Conservation (phyloP, 2,329 filamentous ascomycete species). For the Fusarium clavum region DNA sequence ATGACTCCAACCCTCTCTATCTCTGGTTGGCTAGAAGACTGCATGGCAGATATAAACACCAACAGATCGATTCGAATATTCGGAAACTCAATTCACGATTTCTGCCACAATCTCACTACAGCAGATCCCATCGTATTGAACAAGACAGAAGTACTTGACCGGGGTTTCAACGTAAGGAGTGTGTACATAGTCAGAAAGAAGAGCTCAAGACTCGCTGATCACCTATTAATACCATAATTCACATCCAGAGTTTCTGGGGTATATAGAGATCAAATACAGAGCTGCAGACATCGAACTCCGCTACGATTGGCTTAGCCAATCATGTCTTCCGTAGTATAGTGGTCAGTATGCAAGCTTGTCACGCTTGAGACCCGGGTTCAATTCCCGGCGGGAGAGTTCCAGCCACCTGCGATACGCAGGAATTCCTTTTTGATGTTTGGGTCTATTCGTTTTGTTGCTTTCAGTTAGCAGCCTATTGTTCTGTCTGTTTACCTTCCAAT, state of each 20-base stretch:
- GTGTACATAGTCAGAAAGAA: neutral
- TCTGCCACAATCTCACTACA: too few relatives aligned
- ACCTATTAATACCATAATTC: neutral
- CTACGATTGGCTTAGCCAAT: neutral
- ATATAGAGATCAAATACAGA: neutral
- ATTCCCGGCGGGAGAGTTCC: slow-evolving; percentile 36
- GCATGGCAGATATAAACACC: too few relatives aligned
- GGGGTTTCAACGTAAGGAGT: too few relatives aligned
- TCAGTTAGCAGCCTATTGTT: neutral
- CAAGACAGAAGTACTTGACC: neutral
- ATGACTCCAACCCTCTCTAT: too few relatives aligned
- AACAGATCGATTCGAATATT: too few relatives aligned
- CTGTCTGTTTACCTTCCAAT: neutral
- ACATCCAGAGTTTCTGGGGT: too few relatives aligned
- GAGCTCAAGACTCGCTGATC: neutral
- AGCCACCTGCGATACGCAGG: slow-evolving; percentile 28
- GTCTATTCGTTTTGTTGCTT: neutral
- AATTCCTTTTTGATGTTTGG: neutral
- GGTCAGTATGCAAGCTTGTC: slow-evolving; percentile 40
- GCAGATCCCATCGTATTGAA: too few relatives aligned
- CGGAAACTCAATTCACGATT: too few relatives aligned
- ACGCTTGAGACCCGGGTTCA: slow-evolving; percentile 36
- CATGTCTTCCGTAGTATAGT: slow-evolving; percentile 37
- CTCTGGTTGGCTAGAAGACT: too few relatives aligned
- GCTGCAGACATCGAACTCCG: neutral